Conservation (phyloP, 2,329 filamentous ascomycete genomes). For the Aspergillus sp. region DNA sequence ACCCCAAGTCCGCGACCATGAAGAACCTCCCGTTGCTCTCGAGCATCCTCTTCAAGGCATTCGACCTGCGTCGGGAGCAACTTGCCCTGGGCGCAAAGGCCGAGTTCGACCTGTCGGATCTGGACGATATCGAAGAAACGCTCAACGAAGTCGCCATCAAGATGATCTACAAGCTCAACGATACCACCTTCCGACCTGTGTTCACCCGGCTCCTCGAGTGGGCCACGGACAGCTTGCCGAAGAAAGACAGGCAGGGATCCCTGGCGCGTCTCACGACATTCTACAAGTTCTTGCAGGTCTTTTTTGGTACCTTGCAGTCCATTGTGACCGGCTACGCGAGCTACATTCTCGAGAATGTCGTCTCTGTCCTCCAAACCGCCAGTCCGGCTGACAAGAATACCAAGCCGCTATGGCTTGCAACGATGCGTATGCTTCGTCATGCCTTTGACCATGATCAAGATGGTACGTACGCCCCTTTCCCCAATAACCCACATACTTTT, state of each 20-base stretch:
- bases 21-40: conserved; percentile 67
- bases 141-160: conserved; percentile 67
- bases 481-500: neutral
- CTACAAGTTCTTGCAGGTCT: conserved; percentile 69
- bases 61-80: conserved; percentile 41
- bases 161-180: conserved; percentile 95
- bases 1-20: conserved; percentile 68
- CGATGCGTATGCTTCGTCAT: conserved; percentile 62
- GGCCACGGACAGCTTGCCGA: conserved; percentile 54
- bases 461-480: conserved; percentile 32
- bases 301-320: conserved; percentile 74
- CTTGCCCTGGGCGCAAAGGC: conserved; percentile 19
- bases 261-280: conserved; percentile 62
- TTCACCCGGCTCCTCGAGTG: conserved; percentile 83
- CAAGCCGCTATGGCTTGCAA: conserved; percentile 58
- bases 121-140: conserved; percentile 53
- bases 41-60: conserved; percentile 47
- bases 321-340: conserved; percentile 89
- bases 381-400: conserved; percentile 39
- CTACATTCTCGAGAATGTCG: conserved; percentile 70
- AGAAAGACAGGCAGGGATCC: conserved; percentile 52
- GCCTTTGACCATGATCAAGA: conserved; percentile 87
- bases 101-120: conserved; percentile 40
- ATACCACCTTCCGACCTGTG: conserved; percentile 83
- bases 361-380: conserved; percentile 49